Evolutionary conservation across 345 rosid genomes (phyloP), one percentile per base, ranked within the genome.

Genomic region (Raphanus sativus): DNA sequence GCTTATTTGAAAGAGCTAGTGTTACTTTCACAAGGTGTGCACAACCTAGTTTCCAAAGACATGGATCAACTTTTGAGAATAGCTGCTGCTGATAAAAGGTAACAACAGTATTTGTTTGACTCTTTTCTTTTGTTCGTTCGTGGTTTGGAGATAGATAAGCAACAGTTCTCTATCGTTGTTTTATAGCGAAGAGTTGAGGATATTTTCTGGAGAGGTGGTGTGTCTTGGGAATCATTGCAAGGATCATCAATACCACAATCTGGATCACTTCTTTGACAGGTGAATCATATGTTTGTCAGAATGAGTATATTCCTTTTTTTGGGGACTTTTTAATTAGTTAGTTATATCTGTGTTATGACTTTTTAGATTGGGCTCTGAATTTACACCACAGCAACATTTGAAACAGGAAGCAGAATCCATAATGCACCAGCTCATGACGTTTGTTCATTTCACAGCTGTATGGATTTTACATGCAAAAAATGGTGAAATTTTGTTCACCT

Each of bases 221-320:
- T 93, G 97, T 52, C 92, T 94, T 71, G 98, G 98, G 67, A 94
- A 92, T 80, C 97, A 89, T 77, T 94, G 97, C 79, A 92, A 92
- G 84, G 98, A 94, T 88, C 97, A 96, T 75, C 97, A 94, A 56
- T 94, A 91, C 93, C 97, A 94, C 87, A 89, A 89, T 82, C 82
- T 90, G 81, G 92, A 92, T 40, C 97, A 97, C 32, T 92, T 89
- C 75, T 92, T 92, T 73, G 97, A 88, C 55, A 94, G 89, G 98
- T 28, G 78, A 68, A 32, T 32, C 34, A 32, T 21, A 21, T 21
- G 21, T 32, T 54, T 84, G 32, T 42, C 60, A 63, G 21, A 56
- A 4, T 17, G 15, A 5, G 38, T 77, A 28, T 78, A 45, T 77
- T 72, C 34, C 34, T 32, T 32, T 1, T 42, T 8, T 28, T 28